A percentile compares a stretch with the other conserved stretches of the same genome.
These are phyloP conservation scores for Eucalyptus melliodora DNA, from an alignment of 345 rosid species.

Conservation along the genomic window DNA sequence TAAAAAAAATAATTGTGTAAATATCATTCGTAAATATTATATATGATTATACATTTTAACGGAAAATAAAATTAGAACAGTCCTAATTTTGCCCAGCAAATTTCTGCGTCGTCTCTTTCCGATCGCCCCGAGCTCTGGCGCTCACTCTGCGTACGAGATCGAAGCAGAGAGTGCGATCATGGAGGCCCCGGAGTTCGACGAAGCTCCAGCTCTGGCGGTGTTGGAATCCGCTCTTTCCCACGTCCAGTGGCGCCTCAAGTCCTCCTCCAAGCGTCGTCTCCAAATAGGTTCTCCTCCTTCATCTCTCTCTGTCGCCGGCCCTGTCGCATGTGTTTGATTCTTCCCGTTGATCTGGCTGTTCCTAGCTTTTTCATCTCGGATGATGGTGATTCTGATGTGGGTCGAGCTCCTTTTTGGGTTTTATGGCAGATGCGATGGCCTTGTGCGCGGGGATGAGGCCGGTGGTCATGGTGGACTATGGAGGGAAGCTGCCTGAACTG, in stretches of 20 bases:
- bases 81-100: not conserved
- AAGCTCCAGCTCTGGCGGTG: slow-evolving; percentile 14
- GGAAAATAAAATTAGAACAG: not conserved
- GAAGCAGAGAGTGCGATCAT: not conserved
- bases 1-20: not conserved
- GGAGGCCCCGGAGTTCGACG: slow-evolving; percentile 28
- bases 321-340: not conserved
- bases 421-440: slow-evolving; percentile 58
- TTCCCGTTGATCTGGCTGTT: not conserved
- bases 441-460: slow-evolving; percentile 78
- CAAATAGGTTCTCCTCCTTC: slow-evolving; percentile 31
- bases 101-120: not conserved
- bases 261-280: slow-evolving; percentile 58
- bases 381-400: not conserved
- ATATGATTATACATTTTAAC: not conserved
- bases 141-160: not conserved
- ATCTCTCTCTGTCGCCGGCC: not conserved
- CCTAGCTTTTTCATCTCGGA: not conserved
- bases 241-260: slow-evolving; percentile 65
- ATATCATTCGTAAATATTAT: not conserved
- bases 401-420: not conserved
- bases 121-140: not conserved
- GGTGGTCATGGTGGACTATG: slow-evolving; percentile 89
- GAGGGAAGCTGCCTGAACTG: slow-evolving; percentile 88
- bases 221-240: slow-evolving; percentile 34